These are phyloP conservation scores for Antarctomyces pellizariae DNA, from an alignment of 495 filamentous ascomycete species.

Conservation along the genomic window DNA sequence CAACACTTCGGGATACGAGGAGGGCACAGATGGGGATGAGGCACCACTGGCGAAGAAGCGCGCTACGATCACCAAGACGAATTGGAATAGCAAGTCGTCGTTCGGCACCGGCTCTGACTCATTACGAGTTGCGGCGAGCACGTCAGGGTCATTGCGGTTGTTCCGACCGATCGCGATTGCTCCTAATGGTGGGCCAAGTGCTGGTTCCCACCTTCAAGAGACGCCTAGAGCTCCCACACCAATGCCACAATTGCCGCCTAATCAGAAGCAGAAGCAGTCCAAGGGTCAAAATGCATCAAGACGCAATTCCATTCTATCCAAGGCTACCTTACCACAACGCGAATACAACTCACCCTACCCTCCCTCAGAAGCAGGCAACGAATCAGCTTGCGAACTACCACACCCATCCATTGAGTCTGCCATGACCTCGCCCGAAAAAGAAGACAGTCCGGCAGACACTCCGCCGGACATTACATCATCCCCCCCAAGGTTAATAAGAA, in stretches of 20 bases:
- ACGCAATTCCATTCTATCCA: conserved; percentile 5
- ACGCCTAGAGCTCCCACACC: conserved; percentile 66
- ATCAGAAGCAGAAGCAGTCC: conserved; percentile 8
- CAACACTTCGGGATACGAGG: conserved; percentile 42
- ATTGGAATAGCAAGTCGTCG: conserved; percentile 39
- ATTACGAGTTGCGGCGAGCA: conserved; percentile 69
- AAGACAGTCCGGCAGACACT: conserved; percentile 28
- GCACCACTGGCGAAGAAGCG: conserved; percentile 38
- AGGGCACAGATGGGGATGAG: conserved; percentile 44
- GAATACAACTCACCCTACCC: conserved; percentile 25
- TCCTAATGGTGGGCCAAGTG: conserved; percentile 13
- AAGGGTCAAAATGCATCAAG: conserved; percentile 4
- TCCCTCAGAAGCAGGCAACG: conserved; percentile 12
- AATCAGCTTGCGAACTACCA: conserved; percentile 5
- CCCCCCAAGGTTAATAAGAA: conserved; percentile 45
- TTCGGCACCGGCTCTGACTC: conserved; percentile 54
- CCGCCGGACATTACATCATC: conserved; percentile 51
- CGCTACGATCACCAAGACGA: conserved; percentile 46
- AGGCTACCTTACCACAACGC: conserved; percentile 1
- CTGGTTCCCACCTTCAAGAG: conserved; percentile 38
- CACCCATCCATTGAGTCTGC: conserved; percentile 16
- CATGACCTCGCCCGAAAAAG: conserved; percentile 30
- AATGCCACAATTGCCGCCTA: conserved; percentile 26
- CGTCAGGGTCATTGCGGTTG: conserved; percentile 65
- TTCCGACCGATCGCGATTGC: conserved; percentile 49